Base-by-base conservation (phyloP, 179 eudicot species). In the Vitellaria paradoxa region DNA sequence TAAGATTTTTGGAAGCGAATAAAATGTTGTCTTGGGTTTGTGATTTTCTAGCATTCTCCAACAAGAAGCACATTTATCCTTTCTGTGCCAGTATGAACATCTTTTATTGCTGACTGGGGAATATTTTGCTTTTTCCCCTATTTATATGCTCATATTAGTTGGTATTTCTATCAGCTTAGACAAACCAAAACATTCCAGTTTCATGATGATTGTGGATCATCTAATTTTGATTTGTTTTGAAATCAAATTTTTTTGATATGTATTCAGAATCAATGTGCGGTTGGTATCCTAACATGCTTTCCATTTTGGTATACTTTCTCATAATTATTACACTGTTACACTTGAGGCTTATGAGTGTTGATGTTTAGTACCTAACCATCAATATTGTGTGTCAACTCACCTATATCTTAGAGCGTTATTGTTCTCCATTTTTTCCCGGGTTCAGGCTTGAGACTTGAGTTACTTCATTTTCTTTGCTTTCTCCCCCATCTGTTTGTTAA, bases 281-380 rank as follows among this genome's bases (percentile, higher is more conserved):
- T 53, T 62, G 42, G 7, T 65, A 17, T 49, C 61, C 20, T 26
- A 64, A 37, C 49, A 26, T 46, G 47, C 45, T 12, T 11, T 72
- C 11, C 20, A 1, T 67, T 68, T 70, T 63, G 14, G 55, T 7
- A 3, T 15, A 9, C 6, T 61, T 49, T 56, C 70, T 75, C 21
- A 63, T 63, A 75, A 47, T 47, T 65, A 46, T 50, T 12, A 14
- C 26, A 70, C 24, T 42, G 26, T 11, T 47, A 49, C 14, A 57
- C 52, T 74, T 26, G 70, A 49, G 68, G 61, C 60, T 64, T n/a
- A 5, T 64, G 68, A 63, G 11, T 75, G 24, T 62, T 46, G n/a
- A 61, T 47, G 45, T 47, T 26, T 23, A n/a, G 68, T 1, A 62
- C 69, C 23, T 47, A 14, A 11, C 30, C 23, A n/a, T 60, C 60